A percentile compares a stretch with the other conserved stretches of the same genome.
Evolutionary conservation across 331 rosid genomes (phyloP).

Genomic region (Acacia pycnantha): DNA sequence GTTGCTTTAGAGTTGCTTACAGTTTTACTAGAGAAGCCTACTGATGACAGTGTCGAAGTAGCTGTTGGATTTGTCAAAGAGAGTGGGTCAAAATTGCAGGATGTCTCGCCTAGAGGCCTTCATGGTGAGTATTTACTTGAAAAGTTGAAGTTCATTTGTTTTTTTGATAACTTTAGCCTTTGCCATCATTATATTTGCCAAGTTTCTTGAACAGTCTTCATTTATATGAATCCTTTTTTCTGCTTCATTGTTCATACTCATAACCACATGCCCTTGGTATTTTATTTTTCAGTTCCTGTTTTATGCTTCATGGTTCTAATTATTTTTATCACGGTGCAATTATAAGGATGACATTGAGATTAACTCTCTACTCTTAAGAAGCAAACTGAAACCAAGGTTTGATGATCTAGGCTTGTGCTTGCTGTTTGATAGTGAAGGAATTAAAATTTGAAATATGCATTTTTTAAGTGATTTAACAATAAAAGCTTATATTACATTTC

Average conservation of each 20-base stretch:
- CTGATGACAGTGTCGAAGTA: conserved; percentile 94
- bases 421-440: not conserved
- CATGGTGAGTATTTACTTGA: conserved; percentile 63
- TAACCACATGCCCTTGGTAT: not conserved
- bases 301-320: not conserved
- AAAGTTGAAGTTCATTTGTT: conserved; percentile 3
- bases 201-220: not conserved
- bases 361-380: not conserved
- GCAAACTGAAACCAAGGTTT: conserved; percentile 10
- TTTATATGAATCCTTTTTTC: not conserved
- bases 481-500: not conserved
- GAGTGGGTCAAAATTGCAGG: conserved; percentile 86
- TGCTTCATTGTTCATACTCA: not conserved
- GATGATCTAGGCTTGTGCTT: conserved; percentile 7
- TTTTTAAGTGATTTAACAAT: not conserved
- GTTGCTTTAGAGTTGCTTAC: conserved; percentile 85
- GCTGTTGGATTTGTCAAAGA: conserved; percentile 98
- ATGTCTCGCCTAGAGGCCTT: conserved; percentile 87
- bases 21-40: conserved; percentile 86
- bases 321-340: not conserved
- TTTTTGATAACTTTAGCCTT: not conserved
- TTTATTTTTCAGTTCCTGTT: not conserved
- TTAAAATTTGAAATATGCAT: not conserved
- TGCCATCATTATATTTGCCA: not conserved
- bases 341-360: not conserved